These are phyloP conservation scores for Ophiognomonia clavigignenti-juglandacearum DNA, from an alignment of 2,329 filamentous ascomycete genomes.

Conservation along the genomic window DNA sequence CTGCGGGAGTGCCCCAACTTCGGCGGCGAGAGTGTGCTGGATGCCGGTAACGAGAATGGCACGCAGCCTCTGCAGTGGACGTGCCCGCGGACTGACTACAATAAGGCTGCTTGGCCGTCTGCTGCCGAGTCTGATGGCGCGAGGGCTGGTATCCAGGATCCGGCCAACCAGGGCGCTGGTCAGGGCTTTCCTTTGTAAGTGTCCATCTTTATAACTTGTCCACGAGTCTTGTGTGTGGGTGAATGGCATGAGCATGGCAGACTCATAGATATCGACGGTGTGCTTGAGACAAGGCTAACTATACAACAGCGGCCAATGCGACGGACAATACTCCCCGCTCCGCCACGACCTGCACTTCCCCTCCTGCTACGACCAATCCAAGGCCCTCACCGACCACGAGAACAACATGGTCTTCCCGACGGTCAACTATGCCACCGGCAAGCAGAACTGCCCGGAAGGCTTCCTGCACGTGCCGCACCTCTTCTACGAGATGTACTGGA, in stretches of 20 bases:
- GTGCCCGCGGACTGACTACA: slow-evolving; percentile 46
- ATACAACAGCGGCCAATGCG: slow-evolving; percentile 49
- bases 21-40: slow-evolving; percentile 35
- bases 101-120: not conserved
- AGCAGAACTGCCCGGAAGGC: slow-evolving; percentile 49
- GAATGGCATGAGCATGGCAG: no score
- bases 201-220: not conserved
- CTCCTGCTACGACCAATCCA: slow-evolving; percentile 65
- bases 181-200: slow-evolving; percentile 58
- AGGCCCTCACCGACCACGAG: slow-evolving; percentile 54
- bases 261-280: not conserved
- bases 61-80: slow-evolving; percentile 55
- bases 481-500: slow-evolving; percentile 58
- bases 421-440: slow-evolving; percentile 31
- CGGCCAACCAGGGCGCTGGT: slow-evolving; percentile 50
- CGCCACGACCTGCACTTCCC: slow-evolving; percentile 68
- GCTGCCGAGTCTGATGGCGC: slow-evolving; percentile 53
- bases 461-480: slow-evolving; percentile 52
- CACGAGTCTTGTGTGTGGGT: no score
- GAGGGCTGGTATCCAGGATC: slow-evolving; percentile 49
- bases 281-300: not conserved
- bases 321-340: slow-evolving; percentile 55
- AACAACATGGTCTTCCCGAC: slow-evolving; percentile 64
- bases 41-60: slow-evolving; percentile 46
- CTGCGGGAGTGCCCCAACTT: slow-evolving; percentile 52